Conservation (phyloP, 2,329 filamentous ascomycete species). For the Penicillium sp. region DNA sequence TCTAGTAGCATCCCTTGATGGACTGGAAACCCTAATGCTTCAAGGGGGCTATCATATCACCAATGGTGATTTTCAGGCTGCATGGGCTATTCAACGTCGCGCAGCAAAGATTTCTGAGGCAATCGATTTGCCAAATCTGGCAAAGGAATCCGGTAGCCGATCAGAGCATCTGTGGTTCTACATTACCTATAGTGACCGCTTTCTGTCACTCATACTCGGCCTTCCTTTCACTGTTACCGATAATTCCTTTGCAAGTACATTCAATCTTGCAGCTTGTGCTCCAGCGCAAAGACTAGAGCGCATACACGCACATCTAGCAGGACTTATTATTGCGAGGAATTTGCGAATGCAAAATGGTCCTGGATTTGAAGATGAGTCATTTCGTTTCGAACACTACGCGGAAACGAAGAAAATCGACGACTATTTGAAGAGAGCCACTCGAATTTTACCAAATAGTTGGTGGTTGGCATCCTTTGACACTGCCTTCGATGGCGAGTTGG, state of each 20-base stretch:
- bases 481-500: slow-evolving; percentile 3
- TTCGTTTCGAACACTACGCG: neutral
- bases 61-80: slow-evolving; percentile 51
- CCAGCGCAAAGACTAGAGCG: slow-evolving; percentile 12
- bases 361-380: neutral
- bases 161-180: slow-evolving; percentile 34
- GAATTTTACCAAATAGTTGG: slow-evolving; percentile 15
- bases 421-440: slow-evolving; percentile 17
- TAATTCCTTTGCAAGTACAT: slow-evolving; percentile 1
- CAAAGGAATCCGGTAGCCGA: slow-evolving; percentile 13
- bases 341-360: slow-evolving; percentile 8
- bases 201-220: slow-evolving; percentile 52
- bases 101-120: slow-evolving; percentile 51
- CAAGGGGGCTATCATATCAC: slow-evolving; percentile 53
- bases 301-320: slow-evolving; percentile 13
- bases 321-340: slow-evolving; percentile 18
- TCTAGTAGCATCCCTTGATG: slow-evolving; percentile 48
- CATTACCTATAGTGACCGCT: slow-evolving; percentile 47
- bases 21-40: slow-evolving; percentile 52
- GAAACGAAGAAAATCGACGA: slow-evolving; percentile 21
- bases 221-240: slow-evolving; percentile 43
- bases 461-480: slow-evolving; percentile 6
- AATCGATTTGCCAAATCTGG: slow-evolving; percentile 42
- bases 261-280: neutral
- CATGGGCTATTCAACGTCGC: slow-evolving; percentile 51